phyloP scores from a whole-genome alignment of 2,329 filamentous ascomycete species.

The Penicillium digitatum region DNA sequence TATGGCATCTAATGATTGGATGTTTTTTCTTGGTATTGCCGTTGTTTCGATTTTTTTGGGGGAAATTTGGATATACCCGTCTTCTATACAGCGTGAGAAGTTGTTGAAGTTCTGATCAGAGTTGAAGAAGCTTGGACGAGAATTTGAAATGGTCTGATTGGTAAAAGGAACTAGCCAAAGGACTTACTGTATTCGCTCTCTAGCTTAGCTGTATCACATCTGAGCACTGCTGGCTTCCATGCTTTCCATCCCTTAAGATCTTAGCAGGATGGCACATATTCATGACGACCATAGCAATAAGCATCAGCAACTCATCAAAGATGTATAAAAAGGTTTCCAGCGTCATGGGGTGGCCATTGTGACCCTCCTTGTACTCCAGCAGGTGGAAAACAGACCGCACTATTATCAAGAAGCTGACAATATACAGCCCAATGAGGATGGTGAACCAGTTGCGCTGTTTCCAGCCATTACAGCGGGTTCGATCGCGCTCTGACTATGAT shows the following conservation, averaged over 20 bases:
- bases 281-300: slow-evolving; percentile 23
- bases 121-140: background rate
- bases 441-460: slow-evolving; percentile 20
- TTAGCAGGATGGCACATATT: slow-evolving; percentile 21
- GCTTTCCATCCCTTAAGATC: slow-evolving; percentile 20
- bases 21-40: background rate
- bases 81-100: background rate
- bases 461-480: slow-evolving; percentile 10
- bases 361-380: slow-evolving; percentile 28
- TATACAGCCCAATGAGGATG: slow-evolving; percentile 17
- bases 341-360: slow-evolving; percentile 26
- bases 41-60: background rate
- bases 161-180: background rate
- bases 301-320: slow-evolving; percentile 30
- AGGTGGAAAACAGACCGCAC: slow-evolving; percentile 29
- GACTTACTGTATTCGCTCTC: too few relatives aligned
- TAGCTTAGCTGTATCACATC: slow-evolving; percentile 10
- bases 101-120: background rate
- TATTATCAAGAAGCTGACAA: slow-evolving; percentile 24
- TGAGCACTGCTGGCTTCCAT: background rate
- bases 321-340: slow-evolving; percentile 29
- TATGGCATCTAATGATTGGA: background rate
- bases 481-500: slow-evolving; percentile 10
- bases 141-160: background rate
- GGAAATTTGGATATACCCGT: slow-evolving; percentile 11